phyloP scores from a whole-genome alignment of 2,329 filamentous ascomycete species.

The Curvularia spicifera region DNA sequence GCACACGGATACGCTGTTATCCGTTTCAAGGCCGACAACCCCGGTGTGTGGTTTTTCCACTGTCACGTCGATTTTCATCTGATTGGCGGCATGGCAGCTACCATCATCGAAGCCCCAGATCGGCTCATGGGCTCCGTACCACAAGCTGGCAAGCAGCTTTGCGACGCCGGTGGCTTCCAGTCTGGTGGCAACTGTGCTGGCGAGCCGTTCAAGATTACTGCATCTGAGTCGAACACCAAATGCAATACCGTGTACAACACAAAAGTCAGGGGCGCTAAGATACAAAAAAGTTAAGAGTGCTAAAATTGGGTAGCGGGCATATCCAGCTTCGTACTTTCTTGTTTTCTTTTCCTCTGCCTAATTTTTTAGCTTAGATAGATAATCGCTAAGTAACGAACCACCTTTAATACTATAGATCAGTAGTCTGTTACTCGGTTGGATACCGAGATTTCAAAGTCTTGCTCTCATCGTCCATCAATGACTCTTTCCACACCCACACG shows the following conservation, averaged over 20 bases:
- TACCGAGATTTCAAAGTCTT: neutral
- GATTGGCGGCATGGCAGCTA: conserved; percentile 37
- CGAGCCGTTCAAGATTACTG: conserved; percentile 19
- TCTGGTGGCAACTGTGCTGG: conserved; percentile 35
- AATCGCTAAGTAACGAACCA: neutral
- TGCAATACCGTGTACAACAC: conserved; percentile 42
- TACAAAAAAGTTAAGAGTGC: conserved; percentile 18
- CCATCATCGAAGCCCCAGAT: conserved; percentile 39
- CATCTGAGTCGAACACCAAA: conserved; percentile 22
- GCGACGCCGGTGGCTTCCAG: conserved; percentile 11
- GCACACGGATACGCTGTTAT: conserved; percentile 52
- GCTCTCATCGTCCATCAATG: neutral
- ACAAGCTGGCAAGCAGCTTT: conserved; percentile 20
- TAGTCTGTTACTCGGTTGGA: neutral
- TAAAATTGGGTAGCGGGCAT: neutral
- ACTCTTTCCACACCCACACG: conserved; percentile 19
- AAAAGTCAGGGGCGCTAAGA: conserved; percentile 4
- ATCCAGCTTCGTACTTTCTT: neutral
- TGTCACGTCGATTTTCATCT: conserved; percentile 46
- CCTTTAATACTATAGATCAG: neutral
- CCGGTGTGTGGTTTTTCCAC: conserved; percentile 52
- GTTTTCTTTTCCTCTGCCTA: neutral
- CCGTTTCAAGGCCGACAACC: conserved; percentile 61
- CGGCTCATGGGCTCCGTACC: conserved; percentile 25
- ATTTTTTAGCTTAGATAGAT: neutral